Percentiles rank a stretch among this genome's conserved stretches.
Conservation (phyloP, 306 rosid species). For the Fragaria nilgerrensis region DNA sequence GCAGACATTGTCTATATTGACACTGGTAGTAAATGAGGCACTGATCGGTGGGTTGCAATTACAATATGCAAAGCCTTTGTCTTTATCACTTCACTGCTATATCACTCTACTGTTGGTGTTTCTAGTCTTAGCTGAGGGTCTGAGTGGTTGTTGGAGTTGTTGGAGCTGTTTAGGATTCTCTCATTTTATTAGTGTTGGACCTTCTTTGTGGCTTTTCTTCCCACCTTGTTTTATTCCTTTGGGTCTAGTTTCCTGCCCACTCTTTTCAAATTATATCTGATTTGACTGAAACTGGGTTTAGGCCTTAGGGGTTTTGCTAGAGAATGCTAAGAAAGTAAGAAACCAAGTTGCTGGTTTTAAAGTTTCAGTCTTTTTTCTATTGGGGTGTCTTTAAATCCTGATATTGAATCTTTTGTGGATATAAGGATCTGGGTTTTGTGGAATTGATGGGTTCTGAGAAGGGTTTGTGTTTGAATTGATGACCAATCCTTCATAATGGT, state of each 20-base stretch:
- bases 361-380: not conserved
- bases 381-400: conserved; percentile 21
- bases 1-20: conserved; percentile 39
- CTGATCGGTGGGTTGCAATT: conserved; percentile 14
- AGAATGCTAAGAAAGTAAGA: not conserved
- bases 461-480: conserved; percentile 21
- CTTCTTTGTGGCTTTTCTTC: not conserved
- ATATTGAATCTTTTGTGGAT: conserved; percentile 23
- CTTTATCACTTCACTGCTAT: conserved; percentile 2
- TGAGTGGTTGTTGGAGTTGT: conserved; percentile 36
- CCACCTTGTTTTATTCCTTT: not conserved
- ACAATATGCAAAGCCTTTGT: not conserved
- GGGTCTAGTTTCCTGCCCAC: not conserved
- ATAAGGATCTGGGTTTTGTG: conserved; percentile 9
- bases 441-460: not conserved
- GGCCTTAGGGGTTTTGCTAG: not conserved
- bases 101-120: not conserved
- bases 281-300: not conserved
- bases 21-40: conserved; percentile 34
- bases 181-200: not conserved
- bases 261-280: not conserved
- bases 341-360: not conserved
- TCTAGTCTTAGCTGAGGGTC: conserved; percentile 4
- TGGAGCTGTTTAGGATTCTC: conserved; percentile 20
- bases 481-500: conserved; percentile 20